A percentile compares a stretch with the other conserved stretches of the same genome.
Evolutionary conservation across 2,329 filamentous ascomycete species (phyloP).

Genomic region (Cladosporium halotolerans): DNA sequence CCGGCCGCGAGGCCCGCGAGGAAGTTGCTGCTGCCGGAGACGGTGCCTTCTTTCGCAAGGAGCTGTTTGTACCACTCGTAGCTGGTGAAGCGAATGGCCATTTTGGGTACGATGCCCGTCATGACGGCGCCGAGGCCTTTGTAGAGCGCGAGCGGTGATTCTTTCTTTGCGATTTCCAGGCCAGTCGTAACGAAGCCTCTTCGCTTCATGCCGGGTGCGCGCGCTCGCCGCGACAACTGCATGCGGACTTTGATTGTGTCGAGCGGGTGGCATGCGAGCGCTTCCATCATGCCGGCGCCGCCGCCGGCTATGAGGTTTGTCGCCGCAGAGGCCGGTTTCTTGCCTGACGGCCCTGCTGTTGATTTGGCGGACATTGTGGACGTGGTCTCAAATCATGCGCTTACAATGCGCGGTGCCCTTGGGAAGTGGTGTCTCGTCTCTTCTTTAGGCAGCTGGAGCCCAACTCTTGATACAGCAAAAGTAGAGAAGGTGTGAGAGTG

Average conservation of each 20-base stretch:
- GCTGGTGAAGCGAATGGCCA: conserved; percentile 97
- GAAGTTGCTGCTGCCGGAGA: conserved; percentile 69
- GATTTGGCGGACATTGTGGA: conserved; percentile 54
- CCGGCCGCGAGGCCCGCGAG: conserved; percentile 82
- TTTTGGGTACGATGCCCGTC: conserved; percentile 95
- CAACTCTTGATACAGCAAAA: no score
- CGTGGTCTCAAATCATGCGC: not conserved
- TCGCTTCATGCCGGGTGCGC: conserved; percentile 71
- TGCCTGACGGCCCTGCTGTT: conserved; percentile 53
- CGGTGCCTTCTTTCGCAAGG: conserved; percentile 61
- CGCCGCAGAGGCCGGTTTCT: conserved; percentile 74
- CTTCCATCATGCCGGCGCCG: conserved; percentile 99
- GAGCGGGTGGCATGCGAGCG: conserved; percentile 87
- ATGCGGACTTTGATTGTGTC: conserved; percentile 99
- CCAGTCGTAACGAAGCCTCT: conserved; percentile 87
- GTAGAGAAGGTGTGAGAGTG: no score
- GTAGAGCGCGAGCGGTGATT: conserved; percentile 90
- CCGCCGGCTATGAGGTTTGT: conserved; percentile 93
- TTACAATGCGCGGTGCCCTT: not conserved
- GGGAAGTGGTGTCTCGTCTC: not conserved
- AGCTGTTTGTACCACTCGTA: conserved; percentile 93
- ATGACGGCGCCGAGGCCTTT: conserved; percentile 96
- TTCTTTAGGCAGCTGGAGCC: no score
- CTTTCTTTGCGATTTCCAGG: conserved; percentile 75
- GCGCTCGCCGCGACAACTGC: conserved; percentile 87